phyloP scores from a whole-genome alignment of 768 basidiomycete species.

The Vishniacozyma victoriae region DNA sequence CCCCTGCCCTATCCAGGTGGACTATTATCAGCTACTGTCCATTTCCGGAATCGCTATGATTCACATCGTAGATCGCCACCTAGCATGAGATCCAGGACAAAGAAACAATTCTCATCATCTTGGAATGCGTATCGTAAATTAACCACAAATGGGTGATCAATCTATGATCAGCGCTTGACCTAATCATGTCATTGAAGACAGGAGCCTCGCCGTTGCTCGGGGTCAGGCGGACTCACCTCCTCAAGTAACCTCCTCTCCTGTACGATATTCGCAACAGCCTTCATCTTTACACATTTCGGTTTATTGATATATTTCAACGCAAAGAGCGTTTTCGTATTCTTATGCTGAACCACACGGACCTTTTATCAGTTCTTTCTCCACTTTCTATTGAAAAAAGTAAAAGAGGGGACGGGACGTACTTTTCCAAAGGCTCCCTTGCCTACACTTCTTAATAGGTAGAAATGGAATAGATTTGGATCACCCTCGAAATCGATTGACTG shows the following conservation, averaged over 20 bases:
- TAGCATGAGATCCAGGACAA: slow-evolving; percentile 94
- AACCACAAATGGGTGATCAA: slow-evolving; percentile 84
- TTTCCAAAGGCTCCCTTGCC: slow-evolving; percentile 99
- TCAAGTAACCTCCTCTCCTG: slow-evolving; percentile 89
- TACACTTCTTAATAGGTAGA: slow-evolving; percentile 88
- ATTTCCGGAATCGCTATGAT: slow-evolving; percentile 43
- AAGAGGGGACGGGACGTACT: slow-evolving; percentile 52
- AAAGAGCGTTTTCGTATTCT: slow-evolving; percentile 81
- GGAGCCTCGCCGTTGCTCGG: not conserved
- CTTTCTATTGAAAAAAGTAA: slow-evolving; percentile 1
- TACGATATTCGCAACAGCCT: slow-evolving; percentile 84
- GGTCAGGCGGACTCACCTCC: slow-evolving; percentile 56
- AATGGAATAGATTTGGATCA: slow-evolving; percentile 90
- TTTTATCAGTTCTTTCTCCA: slow-evolving; percentile 42
- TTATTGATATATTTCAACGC: slow-evolving; percentile 99
- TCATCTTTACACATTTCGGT: slow-evolving; percentile 81
- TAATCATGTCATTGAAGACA: not conserved
- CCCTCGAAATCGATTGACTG: slow-evolving; percentile 77
- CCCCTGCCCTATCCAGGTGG: slow-evolving; percentile 75
- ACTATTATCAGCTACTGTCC: slow-evolving; percentile 51
- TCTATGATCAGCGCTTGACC: slow-evolving; percentile 50
- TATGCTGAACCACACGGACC: slow-evolving; percentile 97
- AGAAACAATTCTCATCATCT: slow-evolving; percentile 96
- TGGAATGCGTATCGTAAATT: slow-evolving; percentile 94
- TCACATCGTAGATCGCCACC: slow-evolving; percentile 88